Evolutionary conservation across 2,329 filamentous ascomycete species (phyloP), one percentile per base, ranked within the genome.

Genomic region (Curvularia eragrostidis): DNA sequence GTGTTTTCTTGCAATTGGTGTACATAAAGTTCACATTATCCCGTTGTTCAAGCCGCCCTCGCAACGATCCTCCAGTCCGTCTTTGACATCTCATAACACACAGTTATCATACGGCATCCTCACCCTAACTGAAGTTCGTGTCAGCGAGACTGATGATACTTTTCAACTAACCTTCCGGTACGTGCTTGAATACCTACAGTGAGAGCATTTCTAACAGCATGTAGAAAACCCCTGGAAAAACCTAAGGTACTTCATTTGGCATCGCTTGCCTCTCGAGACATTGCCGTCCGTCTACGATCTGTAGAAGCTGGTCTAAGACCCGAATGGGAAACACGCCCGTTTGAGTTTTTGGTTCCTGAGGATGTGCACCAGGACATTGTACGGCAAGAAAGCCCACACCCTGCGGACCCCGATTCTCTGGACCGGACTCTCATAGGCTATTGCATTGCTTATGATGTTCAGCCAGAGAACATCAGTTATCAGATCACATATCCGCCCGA

Each of bases 361-460:
- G 75, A 80, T 26, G 69, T 77, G 2, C 71, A 72, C 51, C 64
- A 69, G 38, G 73, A 78, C 41, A 73, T 76, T 6, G 54, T 72
- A 7, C 62, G 68, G n/a, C 75, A 73, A 38, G 55, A 66, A 8
- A 74, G 69, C 34, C 71, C 82, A 2, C 81, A 84, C 42, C 82
- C 85, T 52, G 87, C 89, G 56, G 86, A 87, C 57, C 83, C 84
- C 51, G 79, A 79, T 56, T 84, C 81, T 66, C 85, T 91, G 66
- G 87, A 90, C 64, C 82, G 87, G 32, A 91, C 88, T 1, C 74
- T 91, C 30, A 85, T 85, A 47, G 89, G 88, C 32, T 91, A 90
- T 69, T 90, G 88, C 69, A 81, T 88, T 41, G 87, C 87, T 19
- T 91, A 90, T 70, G 84, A 86, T 56, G 80, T 89, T 21, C 87